Base-by-base conservation (phyloP, 2,329 filamentous ascomycete species). In the Ceratocystis colombiana region DNA sequence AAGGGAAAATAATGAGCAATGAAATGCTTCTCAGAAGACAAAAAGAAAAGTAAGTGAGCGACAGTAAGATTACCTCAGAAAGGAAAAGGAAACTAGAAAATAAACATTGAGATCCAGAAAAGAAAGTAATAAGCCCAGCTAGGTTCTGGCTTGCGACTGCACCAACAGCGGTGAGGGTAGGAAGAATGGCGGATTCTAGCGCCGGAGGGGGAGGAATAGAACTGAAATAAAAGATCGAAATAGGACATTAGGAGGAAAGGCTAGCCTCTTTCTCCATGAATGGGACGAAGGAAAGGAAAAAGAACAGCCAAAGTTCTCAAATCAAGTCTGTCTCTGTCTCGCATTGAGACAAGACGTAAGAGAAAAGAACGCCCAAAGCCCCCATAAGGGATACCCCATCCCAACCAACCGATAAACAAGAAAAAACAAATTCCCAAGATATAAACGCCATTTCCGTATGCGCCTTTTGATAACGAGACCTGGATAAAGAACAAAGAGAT, bases 321-420 rank as follows among this genome's bases (percentile, higher is more conserved):
- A 41, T 41, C 37, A 12, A 30, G 33, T n/a, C 17, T 25, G 28
- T 59, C 12, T 59, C 12, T 59, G 53, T 12, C 37, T 41, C 37
- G 37, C 25, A 37, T 33, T 59, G 28, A 59, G 53, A 59, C 25
- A 59, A 53, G 48, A 53, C 22, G 12, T 28, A 25, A 25, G 20
- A 59, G 53, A 50, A 59, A 30, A 59, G 53, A 59, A 33, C 28
- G 53, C 53, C 53, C 20, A 53, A 53, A 53, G 48, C 48, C 48
- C 37, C 25, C 48, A 28, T 28, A 25, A 53, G 25, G 15, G 48
- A 53, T 17, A 15, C 10, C 48, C 48, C 48, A n/a, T 15, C 48
- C 48, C 8, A 53, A 53, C 20, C 48, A 53, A 41, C 48, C 20
- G 12, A 53, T 20, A 53, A 53, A 25, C 22, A 25, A 28, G 2